Evolutionary conservation across 805 yeast genomes (phyloP), one percentile per base, ranked within the genome.

Genomic region (Yarrowia sp.): DNA sequence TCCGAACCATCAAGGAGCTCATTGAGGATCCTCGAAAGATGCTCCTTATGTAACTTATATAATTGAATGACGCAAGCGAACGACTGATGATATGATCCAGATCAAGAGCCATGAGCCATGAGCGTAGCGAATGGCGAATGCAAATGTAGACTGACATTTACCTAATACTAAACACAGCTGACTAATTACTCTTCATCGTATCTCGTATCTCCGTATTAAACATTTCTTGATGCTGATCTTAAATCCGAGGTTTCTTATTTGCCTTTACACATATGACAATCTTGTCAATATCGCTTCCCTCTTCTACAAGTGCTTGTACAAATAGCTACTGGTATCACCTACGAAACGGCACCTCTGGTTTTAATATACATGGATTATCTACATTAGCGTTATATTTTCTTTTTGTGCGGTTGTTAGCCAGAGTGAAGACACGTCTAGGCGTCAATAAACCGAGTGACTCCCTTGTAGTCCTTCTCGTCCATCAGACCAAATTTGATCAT

Each of bases 1-100:
- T 95, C 80, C 92, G 86, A 83, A 90, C 96, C 39, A 87, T 95
- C 69, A 95, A 95, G 84, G 99, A 95, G 81, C 86, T 90, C 79
- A 90, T 95, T 72, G 98, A 95, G 83, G 99, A 95, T 78, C 99
- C 99, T 79, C 88, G 97, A 84, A 93, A 91, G 84, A 95, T 95
- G 99, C 84, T 93, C 76, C 79, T 89, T 72, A 65, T 67, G 39
- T 73, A 71, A 55, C 61, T 55, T 55, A 55, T 55, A 55, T 41
- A 36, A 51, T 55, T 55, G 61, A 55, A 55, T 55, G 61, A 55
- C 61, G 61, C 60, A 55, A 36, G 47, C 36, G 47, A 38, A 50
- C 42, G 42, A 17, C 22, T 28, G n/a, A 51, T 53, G 33, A 35
- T 50, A 42, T 22, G 28, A 22, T n/a, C n/a, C n/a, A n/a, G n/a